A percentile compares a stretch with the other conserved stretches of the same genome.
Evolutionary conservation across 306 rosid genomes (phyloP).

Genomic region (Castanea mollissima): DNA sequence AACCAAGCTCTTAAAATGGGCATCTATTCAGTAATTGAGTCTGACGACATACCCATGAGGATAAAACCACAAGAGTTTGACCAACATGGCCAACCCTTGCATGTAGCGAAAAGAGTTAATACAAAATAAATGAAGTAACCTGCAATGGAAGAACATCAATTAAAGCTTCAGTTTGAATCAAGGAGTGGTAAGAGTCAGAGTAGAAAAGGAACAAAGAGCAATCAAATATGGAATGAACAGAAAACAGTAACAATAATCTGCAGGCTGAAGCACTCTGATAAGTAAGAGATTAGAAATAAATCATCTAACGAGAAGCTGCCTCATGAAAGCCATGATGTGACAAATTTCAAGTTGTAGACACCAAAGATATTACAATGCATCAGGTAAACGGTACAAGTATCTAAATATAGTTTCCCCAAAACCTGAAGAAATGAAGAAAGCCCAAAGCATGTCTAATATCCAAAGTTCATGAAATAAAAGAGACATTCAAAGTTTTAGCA

Average conservation of each 20-base stretch:
- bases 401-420: background rate
- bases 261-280: background rate
- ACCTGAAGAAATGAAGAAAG: background rate
- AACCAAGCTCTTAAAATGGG: slow-evolving; percentile 12
- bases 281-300: background rate
- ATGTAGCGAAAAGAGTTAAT: slow-evolving; percentile 61
- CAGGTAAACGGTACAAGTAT: background rate
- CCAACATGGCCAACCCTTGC: slow-evolving; percentile 88
- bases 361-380: background rate
- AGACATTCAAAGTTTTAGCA: background rate
- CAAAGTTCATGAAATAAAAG: background rate
- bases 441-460: background rate
- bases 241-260: background rate
- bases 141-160: slow-evolving; percentile 41
- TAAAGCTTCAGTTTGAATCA: slow-evolving; percentile 23
- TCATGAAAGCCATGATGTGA: background rate
- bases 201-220: background rate
- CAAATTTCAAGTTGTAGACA: background rate
- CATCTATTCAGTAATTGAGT: background rate
- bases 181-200: background rate
- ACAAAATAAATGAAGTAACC: slow-evolving; percentile 71
- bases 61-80: slow-evolving; percentile 79
- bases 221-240: background rate
- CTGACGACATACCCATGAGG: slow-evolving; percentile 71
- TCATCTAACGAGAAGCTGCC: background rate